phyloP scores from a whole-genome alignment of 164 flowering plant genomes.

The Chimonanthus salicifolius region DNA sequence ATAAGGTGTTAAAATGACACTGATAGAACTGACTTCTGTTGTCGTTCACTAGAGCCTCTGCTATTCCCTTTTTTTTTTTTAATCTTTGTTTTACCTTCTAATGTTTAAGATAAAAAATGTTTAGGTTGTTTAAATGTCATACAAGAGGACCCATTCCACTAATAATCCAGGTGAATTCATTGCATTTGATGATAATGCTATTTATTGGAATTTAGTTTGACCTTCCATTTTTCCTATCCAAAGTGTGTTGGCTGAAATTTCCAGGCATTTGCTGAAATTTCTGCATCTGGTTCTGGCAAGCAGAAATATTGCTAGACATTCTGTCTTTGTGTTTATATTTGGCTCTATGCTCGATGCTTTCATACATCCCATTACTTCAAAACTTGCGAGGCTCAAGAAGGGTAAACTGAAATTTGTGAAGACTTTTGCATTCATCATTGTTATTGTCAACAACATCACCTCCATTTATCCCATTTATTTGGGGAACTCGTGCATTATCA shows the following conservation, averaged over 20 bases:
- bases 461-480: too few species aligned
- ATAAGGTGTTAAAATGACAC: too few species aligned
- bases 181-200: too few species aligned
- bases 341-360: constrained; percentile 27
- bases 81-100: too few species aligned
- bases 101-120: neutral
- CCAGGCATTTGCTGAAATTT: constrained; percentile 13
- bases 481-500: too few species aligned
- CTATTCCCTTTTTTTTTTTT: too few species aligned
- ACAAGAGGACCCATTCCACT: neutral
- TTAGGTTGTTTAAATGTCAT: neutral
- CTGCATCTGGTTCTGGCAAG: constrained; percentile 11
- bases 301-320: constrained; percentile 23
- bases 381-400: constrained; percentile 10
- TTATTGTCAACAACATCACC: neutral
- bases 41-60: too few species aligned
- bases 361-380: constrained; percentile 16
- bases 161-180: neutral
- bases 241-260: constrained; percentile 9
- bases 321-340: constrained; percentile 16
- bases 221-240: constrained; percentile 17
- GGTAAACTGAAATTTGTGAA: neutral
- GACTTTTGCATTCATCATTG: neutral
- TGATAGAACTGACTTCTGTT: too few species aligned
- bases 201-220: too few species aligned